Evolutionary conservation across 257 asterid species (phyloP).

Genomic region (Galeopsis tetrahit): DNA sequence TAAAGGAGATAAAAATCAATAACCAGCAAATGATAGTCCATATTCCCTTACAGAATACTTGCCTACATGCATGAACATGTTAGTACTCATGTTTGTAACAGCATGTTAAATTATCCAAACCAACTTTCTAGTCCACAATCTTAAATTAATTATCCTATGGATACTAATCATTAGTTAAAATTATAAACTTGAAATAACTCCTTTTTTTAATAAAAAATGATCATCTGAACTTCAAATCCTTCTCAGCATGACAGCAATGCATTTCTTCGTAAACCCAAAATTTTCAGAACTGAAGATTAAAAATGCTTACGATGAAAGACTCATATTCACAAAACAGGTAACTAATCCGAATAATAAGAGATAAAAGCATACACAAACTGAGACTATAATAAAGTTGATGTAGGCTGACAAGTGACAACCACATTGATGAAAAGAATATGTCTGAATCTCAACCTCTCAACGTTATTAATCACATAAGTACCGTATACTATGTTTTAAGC

Average conservation of each 20-base stretch:
- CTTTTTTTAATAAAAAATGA: neutral
- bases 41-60: conserved; percentile 7
- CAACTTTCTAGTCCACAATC: neutral
- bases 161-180: neutral
- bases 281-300: neutral
- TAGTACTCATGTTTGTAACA: neutral
- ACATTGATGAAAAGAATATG: too few species aligned
- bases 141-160: neutral
- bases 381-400: conserved; percentile 7
- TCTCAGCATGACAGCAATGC: conserved; percentile 8
- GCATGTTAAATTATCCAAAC: neutral
- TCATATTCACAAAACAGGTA: neutral
- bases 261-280: neutral
- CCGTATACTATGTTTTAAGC: too few species aligned
- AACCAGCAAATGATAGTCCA: conserved; percentile 6
- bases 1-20: neutral
- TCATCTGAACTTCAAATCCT: neutral
- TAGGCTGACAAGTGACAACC: conserved; percentile 2
- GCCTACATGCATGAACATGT: neutral
- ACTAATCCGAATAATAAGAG: conserved; percentile 5
- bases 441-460: too few species aligned
- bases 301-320: neutral
- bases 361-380: neutral
- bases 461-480: too few species aligned
- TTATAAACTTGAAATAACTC: neutral